Percentiles rank a stretch among this genome's conserved stretches.
Evolutionary conservation across 2,329 filamentous ascomycete species (phyloP).

Genomic region (Emmonsiellopsis sp.): DNA sequence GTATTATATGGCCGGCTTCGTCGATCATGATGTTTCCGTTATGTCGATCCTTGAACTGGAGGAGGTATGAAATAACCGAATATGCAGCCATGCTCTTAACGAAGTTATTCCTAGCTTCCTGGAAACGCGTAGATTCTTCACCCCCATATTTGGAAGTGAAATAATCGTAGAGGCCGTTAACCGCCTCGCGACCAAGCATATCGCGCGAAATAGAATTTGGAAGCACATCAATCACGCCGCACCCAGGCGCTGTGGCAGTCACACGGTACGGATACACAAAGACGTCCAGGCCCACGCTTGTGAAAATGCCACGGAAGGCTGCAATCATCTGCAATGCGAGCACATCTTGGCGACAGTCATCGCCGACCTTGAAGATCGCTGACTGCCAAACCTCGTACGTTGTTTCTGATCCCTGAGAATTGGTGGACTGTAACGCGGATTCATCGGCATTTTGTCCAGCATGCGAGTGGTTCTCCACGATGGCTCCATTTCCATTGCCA

Average conservation of each 20-base stretch:
- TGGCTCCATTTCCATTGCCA: conserved; percentile 41
- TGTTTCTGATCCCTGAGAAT: conserved; percentile 6
- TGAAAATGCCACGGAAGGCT: conserved; percentile 94
- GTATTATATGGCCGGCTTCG: conserved; percentile 90
- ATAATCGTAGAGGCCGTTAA: conserved; percentile 97
- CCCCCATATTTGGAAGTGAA: conserved; percentile 96
- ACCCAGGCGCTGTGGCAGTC: conserved; percentile 91
- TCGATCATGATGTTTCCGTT: conserved; percentile 99
- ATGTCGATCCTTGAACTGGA: conserved; percentile 98
- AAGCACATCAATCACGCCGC: conserved; percentile 94
- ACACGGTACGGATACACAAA: conserved; percentile 97
- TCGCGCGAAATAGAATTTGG: conserved; percentile 97
- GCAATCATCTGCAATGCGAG: conserved; percentile 96
- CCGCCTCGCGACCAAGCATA: conserved; percentile 95
- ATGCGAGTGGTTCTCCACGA: conserved; percentile 13
- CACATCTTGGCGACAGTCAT: conserved; percentile 96
- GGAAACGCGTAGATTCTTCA: conserved; percentile 88
- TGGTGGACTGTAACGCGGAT: neutral
- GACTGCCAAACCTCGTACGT: conserved; percentile 97
- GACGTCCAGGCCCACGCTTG: conserved; percentile 86
- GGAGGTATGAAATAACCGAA: conserved; percentile 87
- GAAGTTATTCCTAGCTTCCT: conserved; percentile 91
- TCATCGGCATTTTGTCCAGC: conserved; percentile 8
- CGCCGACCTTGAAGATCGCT: conserved; percentile 98
- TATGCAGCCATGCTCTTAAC: conserved; percentile 99